Evolutionary conservation across 306 rosid species (phyloP), one percentile per base, ranked within the genome.

Genomic region (Senna tora): DNA sequence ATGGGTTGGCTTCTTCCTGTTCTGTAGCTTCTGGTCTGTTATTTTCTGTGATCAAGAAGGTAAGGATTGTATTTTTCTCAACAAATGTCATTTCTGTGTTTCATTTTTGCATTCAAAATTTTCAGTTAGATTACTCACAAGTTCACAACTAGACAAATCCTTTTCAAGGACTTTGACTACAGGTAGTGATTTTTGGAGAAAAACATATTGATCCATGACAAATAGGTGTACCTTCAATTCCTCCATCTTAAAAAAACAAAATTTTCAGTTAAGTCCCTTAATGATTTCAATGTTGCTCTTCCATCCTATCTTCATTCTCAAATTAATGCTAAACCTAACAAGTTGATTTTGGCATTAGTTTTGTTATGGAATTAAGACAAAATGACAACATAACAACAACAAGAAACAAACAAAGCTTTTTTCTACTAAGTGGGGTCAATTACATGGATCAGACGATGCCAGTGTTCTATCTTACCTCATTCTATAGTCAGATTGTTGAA

Each of bases 1-100:
- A 54, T 79, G 81, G 82, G 67, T 43, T 69, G 73, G 56, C 82
- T 82, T 87, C 79, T 69, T 83, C 72, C 77, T 93, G 67, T 70
- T 86, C 68, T 78, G 13, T 59, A 71, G 81, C 78, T 83, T 84
- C 77, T 87, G 82, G 82, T 21, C 33, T 62, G 75, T 75, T 45
- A 72, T 87, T 67, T 78, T 82, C 56, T 76, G 80, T 65, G 85
- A 75, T 73, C 87, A 90, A 84, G 85, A 87, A 81, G 97, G 98
- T 93, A 90, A 57, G 83, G 28, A 17, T 53, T 67, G 4, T 50
- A 69, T 62, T 62, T 63, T 20, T 72, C 22, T 52, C 61, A 33
- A 50, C 42, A 74, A 4, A 20, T 63, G 33, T 6, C 46, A 70
- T 20, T 2, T 45, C 46, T 39, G 12, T 43, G 0, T 3, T 4